These are phyloP conservation scores for Coemansia sp. DNA, from an alignment of 192 early-diverging fungal genomes.

Conservation along the genomic window DNA sequence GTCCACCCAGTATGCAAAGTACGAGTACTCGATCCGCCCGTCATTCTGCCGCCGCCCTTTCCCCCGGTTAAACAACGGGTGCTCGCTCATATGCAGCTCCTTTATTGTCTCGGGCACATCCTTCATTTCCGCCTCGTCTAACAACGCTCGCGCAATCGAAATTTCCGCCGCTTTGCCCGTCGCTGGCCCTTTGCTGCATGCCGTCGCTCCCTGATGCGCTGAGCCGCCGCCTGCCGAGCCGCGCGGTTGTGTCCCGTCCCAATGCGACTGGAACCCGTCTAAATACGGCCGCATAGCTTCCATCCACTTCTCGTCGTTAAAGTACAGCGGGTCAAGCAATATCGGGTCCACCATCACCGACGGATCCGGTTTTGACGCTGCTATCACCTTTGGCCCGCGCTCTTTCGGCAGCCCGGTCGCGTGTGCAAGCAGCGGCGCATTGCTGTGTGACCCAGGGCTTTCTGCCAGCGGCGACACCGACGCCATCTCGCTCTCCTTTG, in stretches of 20 bases:
- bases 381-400: conserved; percentile 16
- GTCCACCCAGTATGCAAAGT: conserved; percentile 90
- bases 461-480: conserved; percentile 38
- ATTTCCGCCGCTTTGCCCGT: neutral
- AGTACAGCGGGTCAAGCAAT: conserved; percentile 48
- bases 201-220: neutral
- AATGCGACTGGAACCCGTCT: conserved; percentile 3
- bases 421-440: neutral
- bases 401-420: conserved; percentile 23
- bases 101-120: conserved; percentile 28
- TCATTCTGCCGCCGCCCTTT: neutral
- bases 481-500: conserved; percentile 28
- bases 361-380: conserved; percentile 8
- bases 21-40: conserved; percentile 43
- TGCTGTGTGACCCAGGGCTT: conserved; percentile 18
- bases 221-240: neutral
- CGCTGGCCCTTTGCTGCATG: neutral
- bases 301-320: conserved; percentile 47
- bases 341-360: conserved; percentile 35
- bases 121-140: conserved; percentile 20
- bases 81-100: conserved; percentile 20
- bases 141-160: conserved; percentile 14
- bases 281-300: conserved; percentile 24
- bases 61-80: conserved; percentile 21
- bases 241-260: neutral